Conservation (phyloP, 495 filamentous ascomycete species). For the Rhypophila decipiens region DNA sequence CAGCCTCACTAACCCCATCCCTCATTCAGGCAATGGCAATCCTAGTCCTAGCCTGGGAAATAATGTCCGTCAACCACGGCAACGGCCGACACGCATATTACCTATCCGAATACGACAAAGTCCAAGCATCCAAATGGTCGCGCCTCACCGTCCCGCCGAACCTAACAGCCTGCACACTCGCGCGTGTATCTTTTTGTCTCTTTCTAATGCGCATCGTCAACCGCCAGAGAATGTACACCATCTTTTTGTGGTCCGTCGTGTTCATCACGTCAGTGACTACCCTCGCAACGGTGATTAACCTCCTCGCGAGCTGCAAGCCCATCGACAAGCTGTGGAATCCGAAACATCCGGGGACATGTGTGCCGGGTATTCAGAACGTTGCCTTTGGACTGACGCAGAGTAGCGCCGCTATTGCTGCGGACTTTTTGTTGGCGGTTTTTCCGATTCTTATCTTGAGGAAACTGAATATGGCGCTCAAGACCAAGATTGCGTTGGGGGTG, state of each 20-base stretch:
- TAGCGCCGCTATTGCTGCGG: neutral
- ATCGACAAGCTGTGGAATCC: neutral
- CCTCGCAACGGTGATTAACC: neutral
- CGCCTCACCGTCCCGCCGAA: neutral
- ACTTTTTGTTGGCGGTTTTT: conserved; percentile 1
- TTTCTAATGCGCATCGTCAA: conserved; percentile 3
- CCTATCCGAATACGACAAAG: neutral
- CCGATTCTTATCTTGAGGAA: neutral
- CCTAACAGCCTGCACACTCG: neutral
- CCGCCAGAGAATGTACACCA: neutral
- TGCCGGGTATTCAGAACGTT: neutral
- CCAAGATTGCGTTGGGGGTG: neutral
- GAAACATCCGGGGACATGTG: neutral
- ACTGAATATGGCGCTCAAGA: conserved; percentile 1
- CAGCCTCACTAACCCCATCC: neutral
- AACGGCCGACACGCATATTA: conserved; percentile 2
- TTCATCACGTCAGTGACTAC: neutral
- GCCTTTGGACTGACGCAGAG: neutral
- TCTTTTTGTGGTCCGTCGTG: conserved; percentile 1
- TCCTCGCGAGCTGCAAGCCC: neutral
- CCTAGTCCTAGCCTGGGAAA: conserved; percentile 1
- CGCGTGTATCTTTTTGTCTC: neutral
- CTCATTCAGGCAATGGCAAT: neutral
- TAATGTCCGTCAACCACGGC: conserved; percentile 2
- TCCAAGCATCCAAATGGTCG: conserved; percentile 1